These are phyloP conservation scores for Kwoniella dejecticola DNA, from an alignment of 768 basidiomycete species.

Conservation along the genomic window DNA sequence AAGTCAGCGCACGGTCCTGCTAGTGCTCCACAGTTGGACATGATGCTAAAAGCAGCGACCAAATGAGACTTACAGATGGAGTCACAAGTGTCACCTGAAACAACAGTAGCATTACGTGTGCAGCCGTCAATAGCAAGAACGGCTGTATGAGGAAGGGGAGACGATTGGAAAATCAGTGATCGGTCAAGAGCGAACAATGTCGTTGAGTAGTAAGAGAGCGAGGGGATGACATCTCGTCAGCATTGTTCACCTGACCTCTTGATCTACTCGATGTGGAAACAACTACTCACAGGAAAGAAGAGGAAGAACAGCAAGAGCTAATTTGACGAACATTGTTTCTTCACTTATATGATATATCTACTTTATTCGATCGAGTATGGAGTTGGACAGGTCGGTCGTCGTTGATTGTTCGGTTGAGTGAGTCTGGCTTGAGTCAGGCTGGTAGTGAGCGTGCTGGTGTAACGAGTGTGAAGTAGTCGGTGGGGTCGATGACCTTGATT, in stretches of 20 bases:
- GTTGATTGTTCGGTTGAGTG: slow-evolving; percentile 29
- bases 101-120: slow-evolving; percentile 66
- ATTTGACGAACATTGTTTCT: slow-evolving; percentile 37
- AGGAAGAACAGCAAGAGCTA: slow-evolving; percentile 59
- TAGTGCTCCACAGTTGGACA: neutral
- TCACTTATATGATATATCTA: neutral
- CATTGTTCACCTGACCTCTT: neutral
- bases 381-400: too few relatives aligned
- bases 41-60: slow-evolving; percentile 2
- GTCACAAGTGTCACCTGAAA: slow-evolving; percentile 67
- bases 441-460: slow-evolving; percentile 32
- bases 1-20: neutral
- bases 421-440: slow-evolving; percentile 52
- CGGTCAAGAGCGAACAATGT: neutral
- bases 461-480: slow-evolving; percentile 54
- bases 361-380: neutral
- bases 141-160: slow-evolving; percentile 25
- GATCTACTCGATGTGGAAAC: neutral
- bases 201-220: neutral
- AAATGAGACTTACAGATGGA: slow-evolving; percentile 59
- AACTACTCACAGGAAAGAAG: slow-evolving; percentile 59
- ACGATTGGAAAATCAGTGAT: too few relatives aligned
- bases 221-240: slow-evolving; percentile 1
- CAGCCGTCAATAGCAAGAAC: slow-evolving; percentile 57
- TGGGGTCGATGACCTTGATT: slow-evolving; percentile 15